Evolutionary conservation across 352 stramenopile species (phyloP).

Genomic region (Phytophthora aleatoria): DNA sequence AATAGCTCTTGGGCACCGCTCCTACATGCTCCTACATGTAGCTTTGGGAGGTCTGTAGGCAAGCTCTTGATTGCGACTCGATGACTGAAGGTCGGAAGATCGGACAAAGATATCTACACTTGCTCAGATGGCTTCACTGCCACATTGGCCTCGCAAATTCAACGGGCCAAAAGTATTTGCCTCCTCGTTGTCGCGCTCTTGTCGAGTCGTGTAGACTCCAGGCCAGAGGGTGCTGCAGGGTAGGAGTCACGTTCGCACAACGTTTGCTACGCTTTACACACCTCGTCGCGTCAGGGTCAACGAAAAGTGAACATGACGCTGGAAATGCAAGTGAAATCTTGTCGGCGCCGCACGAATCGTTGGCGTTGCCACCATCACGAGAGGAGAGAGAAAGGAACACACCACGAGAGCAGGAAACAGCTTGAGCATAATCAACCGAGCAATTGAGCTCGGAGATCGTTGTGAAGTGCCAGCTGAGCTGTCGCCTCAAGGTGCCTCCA

Average conservation of each 20-base stretch:
- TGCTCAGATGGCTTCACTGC: conserved; percentile 17
- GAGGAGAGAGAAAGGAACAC: too few species aligned
- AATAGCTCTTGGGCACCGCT: too few species aligned
- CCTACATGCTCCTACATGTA: too few species aligned
- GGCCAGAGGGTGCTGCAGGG: background rate
- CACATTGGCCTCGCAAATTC: too few species aligned
- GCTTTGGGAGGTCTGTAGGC: background rate
- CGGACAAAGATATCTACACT: conserved; percentile 11
- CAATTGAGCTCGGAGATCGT: background rate
- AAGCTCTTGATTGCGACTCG: conserved; percentile 27
- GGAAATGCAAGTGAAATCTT: too few species aligned
- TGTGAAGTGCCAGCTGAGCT: background rate
- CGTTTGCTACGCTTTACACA: conserved; percentile 8
- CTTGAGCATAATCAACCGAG: conserved; percentile 10
- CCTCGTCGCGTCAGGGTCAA: conserved; percentile 2
- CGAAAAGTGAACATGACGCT: background rate
- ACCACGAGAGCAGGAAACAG: background rate
- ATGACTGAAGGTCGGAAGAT: conserved; percentile 18
- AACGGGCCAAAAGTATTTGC: too few species aligned
- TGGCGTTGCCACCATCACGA: background rate
- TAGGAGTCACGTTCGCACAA: conserved; percentile 7
- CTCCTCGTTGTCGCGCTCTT: background rate
- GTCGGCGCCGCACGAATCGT: background rate
- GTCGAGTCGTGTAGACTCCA: conserved; percentile 4
- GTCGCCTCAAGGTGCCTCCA: too few species aligned